A percentile compares a stretch with the other conserved stretches of the same genome.
phyloP scores from a whole-genome alignment of 345 rosid genomes.

The Hevea brasiliensis region DNA sequence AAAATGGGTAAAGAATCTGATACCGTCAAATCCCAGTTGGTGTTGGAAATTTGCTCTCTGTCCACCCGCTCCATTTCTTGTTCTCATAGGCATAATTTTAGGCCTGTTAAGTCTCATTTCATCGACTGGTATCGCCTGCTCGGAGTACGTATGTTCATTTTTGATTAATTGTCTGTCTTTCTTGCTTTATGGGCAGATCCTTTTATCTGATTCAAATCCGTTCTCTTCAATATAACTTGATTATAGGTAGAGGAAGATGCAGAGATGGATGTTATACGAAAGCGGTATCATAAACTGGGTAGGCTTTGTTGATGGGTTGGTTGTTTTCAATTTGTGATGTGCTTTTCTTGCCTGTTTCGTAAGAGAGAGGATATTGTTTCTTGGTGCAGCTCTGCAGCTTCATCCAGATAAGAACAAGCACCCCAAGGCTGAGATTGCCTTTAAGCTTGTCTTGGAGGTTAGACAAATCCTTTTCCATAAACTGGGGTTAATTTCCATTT shows the following conservation, averaged over 20 bases:
- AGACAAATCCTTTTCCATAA: conserved; percentile 16
- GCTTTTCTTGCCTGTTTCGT: not conserved
- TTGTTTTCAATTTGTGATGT: not conserved
- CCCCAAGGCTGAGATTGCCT: conserved; percentile 81
- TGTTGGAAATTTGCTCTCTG: conserved; percentile 62
- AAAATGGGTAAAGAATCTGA: conserved; percentile 49
- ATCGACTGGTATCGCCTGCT: conserved; percentile 90
- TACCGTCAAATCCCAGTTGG: conserved; percentile 46
- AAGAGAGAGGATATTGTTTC: not conserved
- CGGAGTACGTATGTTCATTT: conserved; percentile 50
- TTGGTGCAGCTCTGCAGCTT: conserved; percentile 69
- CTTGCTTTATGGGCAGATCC: not conserved
- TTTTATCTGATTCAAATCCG: not conserved
- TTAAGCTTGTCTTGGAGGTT: conserved; percentile 92
- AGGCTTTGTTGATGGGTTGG: not conserved
- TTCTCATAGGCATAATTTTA: conserved; percentile 36
- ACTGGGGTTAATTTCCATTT: no score
- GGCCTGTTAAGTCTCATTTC: conserved; percentile 42
- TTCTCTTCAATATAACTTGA: not conserved
- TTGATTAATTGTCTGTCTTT: not conserved
- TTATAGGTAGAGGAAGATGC: conserved; percentile 76
- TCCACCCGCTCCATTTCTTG: conserved; percentile 51
- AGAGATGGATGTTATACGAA: conserved; percentile 51
- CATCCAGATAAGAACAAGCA: conserved; percentile 94
- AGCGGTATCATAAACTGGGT: conserved; percentile 79